phyloP scores from a whole-genome alignment of 371 early-diverging fungal species.

The Ordospora pajunii region DNA sequence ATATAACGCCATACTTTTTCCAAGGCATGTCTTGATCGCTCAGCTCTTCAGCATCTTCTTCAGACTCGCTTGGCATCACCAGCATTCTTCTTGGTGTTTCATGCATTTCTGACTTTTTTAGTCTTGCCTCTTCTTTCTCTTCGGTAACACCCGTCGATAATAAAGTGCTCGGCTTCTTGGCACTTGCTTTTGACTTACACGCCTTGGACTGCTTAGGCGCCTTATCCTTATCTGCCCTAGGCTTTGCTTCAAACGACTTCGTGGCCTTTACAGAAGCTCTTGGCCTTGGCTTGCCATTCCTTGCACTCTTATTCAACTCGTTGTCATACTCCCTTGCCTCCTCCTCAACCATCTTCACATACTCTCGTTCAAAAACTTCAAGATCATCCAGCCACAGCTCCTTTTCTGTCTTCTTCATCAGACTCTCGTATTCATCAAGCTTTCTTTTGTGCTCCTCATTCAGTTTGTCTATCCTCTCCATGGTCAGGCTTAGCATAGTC shows the following conservation, averaged over 20 bases:
- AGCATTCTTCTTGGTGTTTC: not conserved
- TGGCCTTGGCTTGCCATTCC: not conserved
- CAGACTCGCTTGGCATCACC: not conserved
- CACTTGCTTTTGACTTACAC: not conserved
- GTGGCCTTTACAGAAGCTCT: not conserved
- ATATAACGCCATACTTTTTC: slow-evolving; percentile 26
- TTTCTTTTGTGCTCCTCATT: slow-evolving; percentile 67
- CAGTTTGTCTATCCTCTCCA: slow-evolving; percentile 75
- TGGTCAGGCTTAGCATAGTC: slow-evolving; percentile 79
- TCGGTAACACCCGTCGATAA: not conserved
- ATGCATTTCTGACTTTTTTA: not conserved
- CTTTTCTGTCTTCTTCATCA: slow-evolving; percentile 67
- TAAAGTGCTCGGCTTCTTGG: not conserved
- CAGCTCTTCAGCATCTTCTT: not conserved
- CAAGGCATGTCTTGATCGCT: slow-evolving; percentile 13
- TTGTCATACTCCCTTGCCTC: slow-evolving; percentile 35
- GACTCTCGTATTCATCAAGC: slow-evolving; percentile 65
- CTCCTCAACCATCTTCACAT: slow-evolving; percentile 19
- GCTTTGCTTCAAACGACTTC: not conserved
- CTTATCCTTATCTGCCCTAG: not conserved
- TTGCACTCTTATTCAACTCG: slow-evolving; percentile 7
- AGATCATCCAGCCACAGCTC: slow-evolving; percentile 84
- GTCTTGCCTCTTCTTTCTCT: not conserved
- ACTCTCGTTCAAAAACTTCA: slow-evolving; percentile 42
- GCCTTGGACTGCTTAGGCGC: not conserved